phyloP scores from a whole-genome alignment of 306 rosid species.

The Cicer pinnatifidum region DNA sequence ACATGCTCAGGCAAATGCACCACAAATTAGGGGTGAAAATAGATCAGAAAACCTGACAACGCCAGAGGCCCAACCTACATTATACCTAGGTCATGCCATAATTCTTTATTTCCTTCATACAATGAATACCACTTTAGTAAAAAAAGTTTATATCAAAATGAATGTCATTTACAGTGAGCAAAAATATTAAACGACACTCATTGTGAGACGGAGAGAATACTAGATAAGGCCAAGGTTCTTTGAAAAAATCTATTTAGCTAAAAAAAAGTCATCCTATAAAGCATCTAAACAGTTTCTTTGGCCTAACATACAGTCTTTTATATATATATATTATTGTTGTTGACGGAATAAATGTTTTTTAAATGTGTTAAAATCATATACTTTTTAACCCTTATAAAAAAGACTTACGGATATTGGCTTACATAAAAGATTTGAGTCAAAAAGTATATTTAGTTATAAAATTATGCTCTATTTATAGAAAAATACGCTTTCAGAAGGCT shows the following conservation, averaged over 20 bases:
- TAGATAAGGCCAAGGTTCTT: neutral
- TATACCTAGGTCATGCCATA: neutral
- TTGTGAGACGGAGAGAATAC: no score
- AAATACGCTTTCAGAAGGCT: neutral
- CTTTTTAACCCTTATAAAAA: neutral
- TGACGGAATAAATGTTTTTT: neutral
- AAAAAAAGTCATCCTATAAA: neutral
- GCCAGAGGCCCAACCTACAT: neutral
- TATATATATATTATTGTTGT: neutral
- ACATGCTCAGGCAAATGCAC: conserved; percentile 9
- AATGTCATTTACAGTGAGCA: no score
- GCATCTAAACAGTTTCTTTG: neutral
- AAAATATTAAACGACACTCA: no score
- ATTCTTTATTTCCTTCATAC: neutral
- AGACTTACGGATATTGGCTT: neutral
- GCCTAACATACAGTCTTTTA: neutral
- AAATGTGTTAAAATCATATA: neutral
- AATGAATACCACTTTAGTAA: no score
- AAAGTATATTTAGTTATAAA: neutral
- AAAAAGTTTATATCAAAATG: no score
- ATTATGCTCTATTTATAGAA: neutral
- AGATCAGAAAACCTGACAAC: no score
- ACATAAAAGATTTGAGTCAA: neutral
- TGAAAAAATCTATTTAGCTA: neutral
- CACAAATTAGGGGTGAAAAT: neutral